Evolutionary conservation across 345 rosid species (phyloP).

Genomic region (Acer saccharum): DNA sequence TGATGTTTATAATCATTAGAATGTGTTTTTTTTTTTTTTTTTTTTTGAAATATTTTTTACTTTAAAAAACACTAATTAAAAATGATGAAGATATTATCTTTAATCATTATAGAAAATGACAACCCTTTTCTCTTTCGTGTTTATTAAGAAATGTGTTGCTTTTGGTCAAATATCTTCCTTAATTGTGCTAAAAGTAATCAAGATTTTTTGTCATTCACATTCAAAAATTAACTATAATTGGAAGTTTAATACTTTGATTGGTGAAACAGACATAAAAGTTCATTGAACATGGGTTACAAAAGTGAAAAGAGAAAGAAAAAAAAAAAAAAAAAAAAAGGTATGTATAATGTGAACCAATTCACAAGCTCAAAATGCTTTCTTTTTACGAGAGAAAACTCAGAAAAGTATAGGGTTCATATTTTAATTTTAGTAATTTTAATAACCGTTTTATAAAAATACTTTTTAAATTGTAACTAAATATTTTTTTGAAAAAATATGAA

Average conservation of each 20-base stretch:
- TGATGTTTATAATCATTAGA: neutral
- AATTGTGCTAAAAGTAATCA: neutral
- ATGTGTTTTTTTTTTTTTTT: neutral
- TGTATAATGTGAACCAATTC: neutral
- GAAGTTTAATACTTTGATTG: neutral
- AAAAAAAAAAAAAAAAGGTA: neutral
- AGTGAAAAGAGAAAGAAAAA: no score
- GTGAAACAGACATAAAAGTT: neutral
- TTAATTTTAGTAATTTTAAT: no score
- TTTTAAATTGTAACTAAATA: no score
- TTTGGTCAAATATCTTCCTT: neutral
- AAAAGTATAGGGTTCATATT: neutral
- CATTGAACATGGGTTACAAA: neutral
- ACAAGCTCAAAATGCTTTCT: neutral
- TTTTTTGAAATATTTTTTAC: neutral
- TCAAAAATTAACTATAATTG: neutral
- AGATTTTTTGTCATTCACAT: neutral
- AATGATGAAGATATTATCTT: neutral
- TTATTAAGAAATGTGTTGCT: neutral
- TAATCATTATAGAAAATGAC: neutral
- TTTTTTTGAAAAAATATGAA: no score
- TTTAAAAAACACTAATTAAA: neutral
- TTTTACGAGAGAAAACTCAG: neutral
- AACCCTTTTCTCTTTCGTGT: neutral
- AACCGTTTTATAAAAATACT: no score